Base-by-base conservation (phyloP, 2,329 filamentous ascomycete species). In the Pezicula neosporulosa region DNA sequence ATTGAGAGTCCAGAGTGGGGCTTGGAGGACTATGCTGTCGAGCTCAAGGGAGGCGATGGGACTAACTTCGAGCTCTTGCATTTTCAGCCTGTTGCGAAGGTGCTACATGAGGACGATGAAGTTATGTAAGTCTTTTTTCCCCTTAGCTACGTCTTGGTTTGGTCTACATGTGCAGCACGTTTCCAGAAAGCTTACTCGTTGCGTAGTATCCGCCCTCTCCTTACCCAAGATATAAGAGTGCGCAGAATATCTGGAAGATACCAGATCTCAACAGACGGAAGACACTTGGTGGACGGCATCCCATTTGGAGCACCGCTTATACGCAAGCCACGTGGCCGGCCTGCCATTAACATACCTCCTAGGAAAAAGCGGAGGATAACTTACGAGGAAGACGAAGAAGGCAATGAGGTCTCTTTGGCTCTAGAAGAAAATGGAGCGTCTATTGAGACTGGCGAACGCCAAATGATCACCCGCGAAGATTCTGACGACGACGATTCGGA, bases 11-110 rank as follows among this genome's bases (percentile, higher is more conserved):
- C 78, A 38, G 77, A 90, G 53, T 96, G 90, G 90, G 90, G 90
- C 0, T 72, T 96, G 3, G 92, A 97, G 63, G 90, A 97, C 66
- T 97, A 97, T 68, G 81, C 81, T 8, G 89, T 96, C 28, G 89
- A 95, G 68, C 77, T 96, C 3, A 69, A 69, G 18, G 76, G 78
- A 50, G 61, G 64, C 27, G 70, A 73, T 36, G 78, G 78, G n/a
- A 73, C 70, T 16, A 83, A 81, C 43, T 97, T 89, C 59, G 93
- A 97, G 70, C 94, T 90, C 61, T 71, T 97, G 51, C 93, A 97
- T 71, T 97, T 90, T 62, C 86, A 90, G 66, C 76, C 80, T 18
- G 78, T 96, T 6, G 74, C 77, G 13, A 78, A 79, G 42, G 74
- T 94, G 9, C 73, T 96, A 52, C 87, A 89, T 59, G 86, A 93